Conservation (phyloP, 192 early-diverging fungal genomes). For the Coemansia sp. region DNA sequence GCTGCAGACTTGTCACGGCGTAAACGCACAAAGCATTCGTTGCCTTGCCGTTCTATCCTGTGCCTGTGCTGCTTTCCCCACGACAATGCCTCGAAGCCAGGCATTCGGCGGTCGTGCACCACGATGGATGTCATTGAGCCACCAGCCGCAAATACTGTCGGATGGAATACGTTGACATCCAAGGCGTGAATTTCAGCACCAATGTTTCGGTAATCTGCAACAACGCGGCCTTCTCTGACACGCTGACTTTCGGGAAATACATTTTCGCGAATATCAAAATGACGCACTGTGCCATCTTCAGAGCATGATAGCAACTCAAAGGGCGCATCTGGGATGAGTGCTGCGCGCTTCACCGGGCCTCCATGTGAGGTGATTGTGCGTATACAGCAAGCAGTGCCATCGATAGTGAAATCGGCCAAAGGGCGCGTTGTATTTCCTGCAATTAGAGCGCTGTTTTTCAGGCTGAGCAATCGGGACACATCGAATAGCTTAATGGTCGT, state of each 20-base stretch:
- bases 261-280: slow-evolving; percentile 58
- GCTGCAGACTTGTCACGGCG: slow-evolving; percentile 11
- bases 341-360: slow-evolving; percentile 55
- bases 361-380: slow-evolving; percentile 55
- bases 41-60: slow-evolving; percentile 24
- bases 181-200: slow-evolving; percentile 54
- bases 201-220: slow-evolving; percentile 53
- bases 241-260: slow-evolving; percentile 1
- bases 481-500: slow-evolving; percentile 59
- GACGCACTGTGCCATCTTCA: slow-evolving; percentile 59
- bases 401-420: background rate
- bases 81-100: background rate
- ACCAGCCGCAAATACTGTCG: slow-evolving; percentile 59
- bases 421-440: slow-evolving; percentile 1
- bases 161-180: slow-evolving; percentile 48
- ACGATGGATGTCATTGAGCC: slow-evolving; percentile 55
- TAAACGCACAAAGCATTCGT: slow-evolving; percentile 37
- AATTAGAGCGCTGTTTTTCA: slow-evolving; percentile 6
- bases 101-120: slow-evolving; percentile 56
- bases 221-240: slow-evolving; percentile 19
- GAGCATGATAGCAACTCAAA: slow-evolving; percentile 59
- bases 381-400: slow-evolving; percentile 21
- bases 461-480: slow-evolving; percentile 17
- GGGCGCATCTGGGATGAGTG: slow-evolving; percentile 45
- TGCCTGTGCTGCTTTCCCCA: no score